phyloP scores from a whole-genome alignment of 2,329 filamentous ascomycete species.

The Colletotrichum cereale region DNA sequence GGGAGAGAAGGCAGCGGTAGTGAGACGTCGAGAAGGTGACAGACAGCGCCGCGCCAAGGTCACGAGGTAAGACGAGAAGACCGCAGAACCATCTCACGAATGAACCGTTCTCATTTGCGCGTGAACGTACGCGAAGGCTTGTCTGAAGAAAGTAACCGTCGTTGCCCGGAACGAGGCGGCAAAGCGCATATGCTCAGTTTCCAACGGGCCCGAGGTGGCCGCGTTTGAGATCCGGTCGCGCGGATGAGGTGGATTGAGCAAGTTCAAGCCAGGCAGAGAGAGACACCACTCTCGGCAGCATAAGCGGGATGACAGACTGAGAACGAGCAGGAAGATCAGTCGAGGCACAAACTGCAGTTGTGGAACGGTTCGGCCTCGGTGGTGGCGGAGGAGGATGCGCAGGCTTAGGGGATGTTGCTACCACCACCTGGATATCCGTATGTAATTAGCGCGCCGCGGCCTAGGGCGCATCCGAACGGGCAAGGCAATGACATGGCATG shows the following conservation, averaged over 20 bases:
- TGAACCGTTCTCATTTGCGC: neutral
- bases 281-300: conserved; percentile 28
- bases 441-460: conserved; percentile 11
- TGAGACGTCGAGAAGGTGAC: neutral
- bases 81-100: conserved; percentile 15
- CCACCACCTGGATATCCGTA: too few relatives aligned
- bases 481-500: neutral
- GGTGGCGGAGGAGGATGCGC: conserved; percentile 8
- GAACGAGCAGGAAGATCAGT: neutral
- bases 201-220: neutral
- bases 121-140: neutral
- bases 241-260: conserved; percentile 41
- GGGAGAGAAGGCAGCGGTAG: neutral
- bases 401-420: neutral
- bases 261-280: conserved; percentile 32
- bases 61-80: neutral
- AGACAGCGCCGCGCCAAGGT: conserved; percentile 5
- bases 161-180: too few relatives aligned
- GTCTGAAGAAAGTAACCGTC: too few relatives aligned
- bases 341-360: neutral
- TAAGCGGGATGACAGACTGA: neutral
- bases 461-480: conserved; percentile 5
- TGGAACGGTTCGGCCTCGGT: neutral
- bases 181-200: neutral
- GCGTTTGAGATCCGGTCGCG: conserved; percentile 2